phyloP scores from a whole-genome alignment of 129 eudicot genomes.

The Tagetes erecta region DNA sequence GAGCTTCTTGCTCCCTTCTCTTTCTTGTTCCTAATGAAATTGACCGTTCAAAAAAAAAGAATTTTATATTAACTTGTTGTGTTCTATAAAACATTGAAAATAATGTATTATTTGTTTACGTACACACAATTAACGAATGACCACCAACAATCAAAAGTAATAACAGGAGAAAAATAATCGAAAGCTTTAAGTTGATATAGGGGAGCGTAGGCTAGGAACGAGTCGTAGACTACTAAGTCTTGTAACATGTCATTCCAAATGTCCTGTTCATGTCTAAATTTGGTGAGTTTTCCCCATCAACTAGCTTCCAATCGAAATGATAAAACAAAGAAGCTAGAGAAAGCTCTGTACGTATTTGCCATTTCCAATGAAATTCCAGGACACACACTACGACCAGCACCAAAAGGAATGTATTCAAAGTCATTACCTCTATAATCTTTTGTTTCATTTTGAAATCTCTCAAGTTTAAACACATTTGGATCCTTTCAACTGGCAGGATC shows the following conservation, averaged over 20 bases:
- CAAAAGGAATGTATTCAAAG: constrained; percentile 32
- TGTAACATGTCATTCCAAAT: constrained; percentile 30
- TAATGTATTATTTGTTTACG: not conserved
- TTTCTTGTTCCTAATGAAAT: too few species aligned
- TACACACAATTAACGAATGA: not conserved
- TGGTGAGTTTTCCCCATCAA: constrained; percentile 20
- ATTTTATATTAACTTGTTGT: not conserved
- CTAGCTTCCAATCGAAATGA: constrained; percentile 41
- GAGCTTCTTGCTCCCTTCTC: too few species aligned
- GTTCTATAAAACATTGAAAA: not conserved
- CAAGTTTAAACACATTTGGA: constrained; percentile 30
- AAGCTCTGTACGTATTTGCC: constrained; percentile 34
- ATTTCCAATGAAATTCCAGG: constrained; percentile 31
- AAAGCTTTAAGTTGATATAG: constrained; percentile 4
- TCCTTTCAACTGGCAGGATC: constrained; percentile 39
- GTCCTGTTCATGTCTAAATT: constrained; percentile 35
- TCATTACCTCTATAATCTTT: constrained; percentile 20
- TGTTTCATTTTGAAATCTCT: constrained; percentile 30
- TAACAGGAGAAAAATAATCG: not conserved
- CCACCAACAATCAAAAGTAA: not conserved
- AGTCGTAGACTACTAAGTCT: constrained; percentile 17
- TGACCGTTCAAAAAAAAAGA: too few species aligned
- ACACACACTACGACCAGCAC: constrained; percentile 37
- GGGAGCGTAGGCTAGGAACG: constrained; percentile 16
- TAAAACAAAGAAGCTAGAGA: constrained; percentile 39